Percentiles rank a stretch among this genome's conserved stretches.
These are phyloP conservation scores for Fusarium sp. DNA, from an alignment of 2,329 filamentous ascomycete genomes.

Conservation along the genomic window DNA sequence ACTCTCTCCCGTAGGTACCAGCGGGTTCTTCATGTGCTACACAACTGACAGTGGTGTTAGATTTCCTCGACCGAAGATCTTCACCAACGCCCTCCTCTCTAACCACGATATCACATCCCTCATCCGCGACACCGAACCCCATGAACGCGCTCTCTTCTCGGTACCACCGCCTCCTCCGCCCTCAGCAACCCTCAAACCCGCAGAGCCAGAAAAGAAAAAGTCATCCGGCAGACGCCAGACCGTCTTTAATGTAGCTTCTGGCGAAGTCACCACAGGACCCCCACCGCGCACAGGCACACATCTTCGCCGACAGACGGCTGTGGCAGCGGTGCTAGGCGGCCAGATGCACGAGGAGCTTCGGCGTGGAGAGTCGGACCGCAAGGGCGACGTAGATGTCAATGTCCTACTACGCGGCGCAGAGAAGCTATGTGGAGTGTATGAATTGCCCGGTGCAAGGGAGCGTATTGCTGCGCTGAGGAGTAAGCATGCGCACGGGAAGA, in stretches of 20 bases:
- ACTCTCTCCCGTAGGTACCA: slow-evolving; percentile 74
- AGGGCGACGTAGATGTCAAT: slow-evolving; percentile 86
- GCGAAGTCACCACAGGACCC: slow-evolving; percentile 70
- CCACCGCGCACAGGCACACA: slow-evolving; percentile 61
- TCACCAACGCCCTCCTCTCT: slow-evolving; percentile 91
- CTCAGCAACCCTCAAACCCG: slow-evolving; percentile 51
- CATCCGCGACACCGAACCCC: slow-evolving; percentile 93
- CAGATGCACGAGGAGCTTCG: slow-evolving; percentile 87
- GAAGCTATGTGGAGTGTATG: slow-evolving; percentile 90
- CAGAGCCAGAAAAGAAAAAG: slow-evolving; percentile 55
- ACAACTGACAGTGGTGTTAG: slow-evolving; percentile 58
- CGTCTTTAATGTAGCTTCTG: slow-evolving; percentile 74
- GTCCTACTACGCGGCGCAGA: slow-evolving; percentile 87
- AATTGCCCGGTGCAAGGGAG: slow-evolving; percentile 81
- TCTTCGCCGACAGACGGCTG: slow-evolving; percentile 81
- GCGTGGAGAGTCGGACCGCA: slow-evolving; percentile 62
- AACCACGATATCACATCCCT: slow-evolving; percentile 92
- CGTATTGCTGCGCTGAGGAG: slow-evolving; percentile 79
- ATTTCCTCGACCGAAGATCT: slow-evolving; percentile 92
- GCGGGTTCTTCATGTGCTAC: neutral
- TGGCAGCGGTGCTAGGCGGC: slow-evolving; percentile 88
- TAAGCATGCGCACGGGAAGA: slow-evolving; percentile 76
- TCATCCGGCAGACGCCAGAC: slow-evolving; percentile 67
- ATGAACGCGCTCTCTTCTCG: slow-evolving; percentile 95
- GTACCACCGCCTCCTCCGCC: slow-evolving; percentile 78